phyloP scores from a whole-genome alignment of 2,329 filamentous ascomycete genomes.

The Botrytis medusae region DNA sequence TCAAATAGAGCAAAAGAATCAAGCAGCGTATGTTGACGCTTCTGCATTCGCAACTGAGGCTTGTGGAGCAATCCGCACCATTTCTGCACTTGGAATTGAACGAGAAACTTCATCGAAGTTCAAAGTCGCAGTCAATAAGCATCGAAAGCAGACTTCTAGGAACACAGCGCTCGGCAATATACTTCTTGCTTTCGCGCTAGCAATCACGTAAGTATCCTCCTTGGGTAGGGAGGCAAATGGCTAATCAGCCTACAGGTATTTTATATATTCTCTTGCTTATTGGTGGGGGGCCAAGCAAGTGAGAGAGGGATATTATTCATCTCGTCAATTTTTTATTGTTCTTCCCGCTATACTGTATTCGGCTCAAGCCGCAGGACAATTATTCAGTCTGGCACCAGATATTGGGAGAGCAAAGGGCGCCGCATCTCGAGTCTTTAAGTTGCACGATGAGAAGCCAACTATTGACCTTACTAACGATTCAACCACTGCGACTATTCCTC shows the following conservation, averaged over 20 bases:
- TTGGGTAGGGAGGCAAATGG: neutral
- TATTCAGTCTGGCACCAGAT: conserved; percentile 74
- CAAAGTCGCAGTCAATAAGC: conserved; percentile 48
- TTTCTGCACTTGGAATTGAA: conserved; percentile 56
- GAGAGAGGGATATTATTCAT: conserved; percentile 57
- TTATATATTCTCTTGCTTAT: conserved; percentile 73
- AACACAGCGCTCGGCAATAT: conserved; percentile 54
- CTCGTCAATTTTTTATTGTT: conserved; percentile 73
- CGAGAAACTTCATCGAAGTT: conserved; percentile 54
- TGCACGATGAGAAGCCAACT: conserved; percentile 45
- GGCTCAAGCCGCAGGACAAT: conserved; percentile 70
- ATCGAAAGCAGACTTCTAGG: conserved; percentile 55
- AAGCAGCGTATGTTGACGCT: conserved; percentile 62
- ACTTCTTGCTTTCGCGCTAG: conserved; percentile 57
- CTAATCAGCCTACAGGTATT: conserved; percentile 56
- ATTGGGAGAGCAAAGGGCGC: conserved; percentile 66
- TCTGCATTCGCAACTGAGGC: conserved; percentile 67
- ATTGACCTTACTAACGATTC: conserved; percentile 37
- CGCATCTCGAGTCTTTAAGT: conserved; percentile 55
- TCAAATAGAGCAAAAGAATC: conserved; percentile 61
- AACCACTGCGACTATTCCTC: neutral
- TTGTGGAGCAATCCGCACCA: conserved; percentile 64
- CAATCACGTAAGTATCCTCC: conserved; percentile 30
- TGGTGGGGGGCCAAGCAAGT: conserved; percentile 78
- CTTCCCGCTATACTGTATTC: conserved; percentile 69